Percentiles rank a stretch among this genome's conserved stretches.
Evolutionary conservation across 192 early-diverging fungal species (phyloP).

Genomic region (Paraglomus brasilianum): DNA sequence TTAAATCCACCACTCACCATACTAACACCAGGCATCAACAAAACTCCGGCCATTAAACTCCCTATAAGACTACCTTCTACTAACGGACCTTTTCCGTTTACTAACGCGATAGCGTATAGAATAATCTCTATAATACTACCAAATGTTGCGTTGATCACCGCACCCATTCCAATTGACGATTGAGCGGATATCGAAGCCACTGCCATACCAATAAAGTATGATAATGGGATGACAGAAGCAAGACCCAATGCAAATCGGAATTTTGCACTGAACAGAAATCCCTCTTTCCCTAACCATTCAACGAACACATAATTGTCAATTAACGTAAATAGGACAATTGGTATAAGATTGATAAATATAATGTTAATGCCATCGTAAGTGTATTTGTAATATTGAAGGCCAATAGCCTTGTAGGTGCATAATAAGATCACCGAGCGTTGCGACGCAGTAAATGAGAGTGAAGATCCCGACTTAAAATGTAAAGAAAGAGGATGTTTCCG

Average conservation of each 20-base stretch:
- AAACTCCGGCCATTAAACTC: constrained; percentile 82
- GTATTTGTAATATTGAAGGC: constrained; percentile 96
- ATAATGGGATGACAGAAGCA: constrained; percentile 82
- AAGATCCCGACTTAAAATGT: constrained; percentile 63
- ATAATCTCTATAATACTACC: constrained; percentile 96
- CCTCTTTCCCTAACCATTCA: constrained; percentile 34
- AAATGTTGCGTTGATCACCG: constrained; percentile 97
- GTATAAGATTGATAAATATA: constrained; percentile 90
- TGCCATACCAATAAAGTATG: constrained; percentile 96
- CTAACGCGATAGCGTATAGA: constrained; percentile 86
- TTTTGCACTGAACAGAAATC: constrained; percentile 47
- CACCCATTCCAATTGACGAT: constrained; percentile 87
- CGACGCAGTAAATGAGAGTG: constrained; percentile 13
- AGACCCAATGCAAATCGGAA: constrained; percentile 67
- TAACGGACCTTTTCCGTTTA: constrained; percentile 79
- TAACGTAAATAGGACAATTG: constrained; percentile 80
- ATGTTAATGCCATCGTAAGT: constrained; percentile 97
- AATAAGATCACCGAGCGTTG: constrained; percentile 67
- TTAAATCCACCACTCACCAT: constrained; percentile 93
- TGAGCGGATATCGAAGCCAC: constrained; percentile 97
- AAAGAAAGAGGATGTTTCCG: constrained; percentile 74
- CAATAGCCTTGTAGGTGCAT: constrained; percentile 85
- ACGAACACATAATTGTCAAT: constrained; percentile 75
- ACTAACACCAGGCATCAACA: constrained; percentile 89
- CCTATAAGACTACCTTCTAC: constrained; percentile 94